phyloP scores from a whole-genome alignment of 768 basidiomycete species.

The Leccinum arenicola region DNA sequence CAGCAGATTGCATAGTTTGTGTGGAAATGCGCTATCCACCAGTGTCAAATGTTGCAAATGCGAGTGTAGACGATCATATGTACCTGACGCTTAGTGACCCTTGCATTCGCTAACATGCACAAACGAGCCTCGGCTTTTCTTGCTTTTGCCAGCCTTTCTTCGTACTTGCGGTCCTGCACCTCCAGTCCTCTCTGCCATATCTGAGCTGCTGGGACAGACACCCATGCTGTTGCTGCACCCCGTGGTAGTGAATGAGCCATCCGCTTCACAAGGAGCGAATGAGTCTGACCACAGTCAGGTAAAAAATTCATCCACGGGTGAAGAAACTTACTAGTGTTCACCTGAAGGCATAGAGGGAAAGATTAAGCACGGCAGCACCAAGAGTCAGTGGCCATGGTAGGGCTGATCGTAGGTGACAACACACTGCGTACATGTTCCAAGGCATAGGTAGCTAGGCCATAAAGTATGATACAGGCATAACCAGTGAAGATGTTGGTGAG shows the following conservation, averaged over 20 bases:
- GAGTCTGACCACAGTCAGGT: conserved; percentile 13
- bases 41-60: conserved; percentile 3
- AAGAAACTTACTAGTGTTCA: conserved; percentile 49
- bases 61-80: conserved; percentile 17
- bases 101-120: conserved; percentile 50
- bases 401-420: conserved; percentile 56
- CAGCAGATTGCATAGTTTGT: conserved; percentile 18
- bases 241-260: conserved; percentile 21
- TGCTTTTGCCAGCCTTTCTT: conserved; percentile 55
- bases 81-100: conserved; percentile 64
- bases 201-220: conserved; percentile 66
- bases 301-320: neutral
- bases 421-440: conserved; percentile 61
- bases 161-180: conserved; percentile 60
- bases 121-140: conserved; percentile 60
- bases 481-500: conserved; percentile 49
- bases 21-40: conserved; percentile 24
- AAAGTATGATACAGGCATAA: conserved; percentile 61
- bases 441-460: conserved; percentile 58
- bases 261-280: conserved; percentile 1
- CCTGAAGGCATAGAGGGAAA: conserved; percentile 64
- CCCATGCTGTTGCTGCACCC: conserved; percentile 65
- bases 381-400: conserved; percentile 55
- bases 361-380: conserved; percentile 59
- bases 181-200: conserved; percentile 66